Evolutionary conservation across 257 asterid genomes (phyloP).

Genomic region (Sherardia arvensis): DNA sequence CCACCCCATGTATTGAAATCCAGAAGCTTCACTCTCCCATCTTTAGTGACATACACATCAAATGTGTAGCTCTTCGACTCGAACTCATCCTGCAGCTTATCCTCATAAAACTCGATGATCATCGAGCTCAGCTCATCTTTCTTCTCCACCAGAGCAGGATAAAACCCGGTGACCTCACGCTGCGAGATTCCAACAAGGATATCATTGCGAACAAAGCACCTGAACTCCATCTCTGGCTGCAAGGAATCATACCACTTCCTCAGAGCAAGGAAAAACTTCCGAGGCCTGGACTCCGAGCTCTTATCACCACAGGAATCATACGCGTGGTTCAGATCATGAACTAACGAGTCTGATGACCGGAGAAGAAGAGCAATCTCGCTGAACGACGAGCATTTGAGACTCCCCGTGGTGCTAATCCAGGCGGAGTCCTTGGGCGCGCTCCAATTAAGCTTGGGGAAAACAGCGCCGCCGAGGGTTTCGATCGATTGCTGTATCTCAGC

Average conservation of each 20-base stretch:
- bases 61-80: constrained; percentile 52
- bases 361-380: constrained; percentile 68
- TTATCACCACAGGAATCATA: constrained; percentile 62
- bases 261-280: constrained; percentile 55
- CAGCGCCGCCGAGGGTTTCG: constrained; percentile 69
- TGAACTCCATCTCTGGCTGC: constrained; percentile 84
- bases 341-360: constrained; percentile 63
- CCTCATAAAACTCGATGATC: constrained; percentile 37
- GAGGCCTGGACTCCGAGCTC: constrained; percentile 48
- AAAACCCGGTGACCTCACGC: constrained; percentile 78
- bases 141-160: constrained; percentile 56
- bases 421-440: constrained; percentile 87
- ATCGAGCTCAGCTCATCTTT: constrained; percentile 20
- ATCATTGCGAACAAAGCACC: constrained; percentile 52
- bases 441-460: constrained; percentile 89
- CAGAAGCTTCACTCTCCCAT: constrained; percentile 61
- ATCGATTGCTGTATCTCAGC: constrained; percentile 46
- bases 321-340: constrained; percentile 72
- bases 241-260: constrained; percentile 73
- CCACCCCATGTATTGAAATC: constrained; percentile 96
- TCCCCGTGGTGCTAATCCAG: constrained; percentile 76
- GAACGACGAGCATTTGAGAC: constrained; percentile 64
- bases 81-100: constrained; percentile 37
- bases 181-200: constrained; percentile 59
- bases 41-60: constrained; percentile 65